Percentiles rank a stretch among this genome's conserved stretches.
phyloP scores from a whole-genome alignment of 2,329 filamentous ascomycete species.

The Colletotrichum lini region DNA sequence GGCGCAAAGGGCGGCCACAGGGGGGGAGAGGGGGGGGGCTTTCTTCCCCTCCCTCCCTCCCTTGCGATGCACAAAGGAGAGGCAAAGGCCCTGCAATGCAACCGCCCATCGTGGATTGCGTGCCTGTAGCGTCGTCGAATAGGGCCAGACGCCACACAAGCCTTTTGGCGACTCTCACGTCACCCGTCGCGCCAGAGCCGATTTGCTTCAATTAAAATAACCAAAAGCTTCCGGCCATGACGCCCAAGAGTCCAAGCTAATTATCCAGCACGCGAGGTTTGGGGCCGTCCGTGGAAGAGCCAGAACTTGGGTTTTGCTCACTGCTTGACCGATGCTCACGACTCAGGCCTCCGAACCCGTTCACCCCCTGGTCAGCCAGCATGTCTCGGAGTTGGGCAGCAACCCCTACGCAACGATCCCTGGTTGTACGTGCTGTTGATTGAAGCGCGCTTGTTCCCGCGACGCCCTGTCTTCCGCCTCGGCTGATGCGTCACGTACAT shows the following conservation, averaged over 20 bases:
- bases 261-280: constrained; percentile 23
- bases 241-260: constrained; percentile 11
- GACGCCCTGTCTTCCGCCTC: constrained; percentile 12
- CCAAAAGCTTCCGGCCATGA: background rate
- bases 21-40: constrained; percentile 21
- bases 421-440: constrained; percentile 19
- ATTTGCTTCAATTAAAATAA: constrained; percentile 4
- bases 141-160: constrained; percentile 17
- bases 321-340: constrained; percentile 21
- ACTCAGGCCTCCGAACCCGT: constrained; percentile 37
- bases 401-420: constrained; percentile 32
- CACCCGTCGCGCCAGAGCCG: constrained; percentile 14
- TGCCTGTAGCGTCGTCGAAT: constrained; percentile 19
- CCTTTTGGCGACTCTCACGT: constrained; percentile 33
- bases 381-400: constrained; percentile 40
- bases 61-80: constrained; percentile 24
- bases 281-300: background rate
- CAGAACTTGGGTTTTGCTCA: constrained; percentile 16
- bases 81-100: constrained; percentile 26
- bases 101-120: constrained; percentile 26
- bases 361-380: constrained; percentile 17
- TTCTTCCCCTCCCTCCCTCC: constrained; percentile 16
- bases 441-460: constrained; percentile 31
- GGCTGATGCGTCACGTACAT: constrained; percentile 7
- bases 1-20: constrained; percentile 26